These are phyloP conservation scores for Dionaea muscipula DNA, from an alignment of 179 eudicot species.

Conservation along the genomic window DNA sequence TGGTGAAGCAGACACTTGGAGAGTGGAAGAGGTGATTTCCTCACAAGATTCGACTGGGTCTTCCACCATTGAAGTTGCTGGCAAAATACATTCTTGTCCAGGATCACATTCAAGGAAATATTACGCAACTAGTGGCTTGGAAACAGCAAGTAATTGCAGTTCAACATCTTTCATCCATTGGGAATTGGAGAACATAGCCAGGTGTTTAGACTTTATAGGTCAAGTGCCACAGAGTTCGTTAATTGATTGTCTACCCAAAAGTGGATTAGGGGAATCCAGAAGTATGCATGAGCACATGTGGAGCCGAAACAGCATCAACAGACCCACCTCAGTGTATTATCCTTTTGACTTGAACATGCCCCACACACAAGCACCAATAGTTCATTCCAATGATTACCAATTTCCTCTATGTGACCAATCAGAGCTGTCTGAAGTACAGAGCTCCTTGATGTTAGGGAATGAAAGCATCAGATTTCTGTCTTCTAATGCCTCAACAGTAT, in stretches of 20 bases:
- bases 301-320: conserved; percentile 2
- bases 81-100: conserved; percentile 18
- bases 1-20: conserved; percentile 11
- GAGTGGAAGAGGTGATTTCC: conserved; percentile 22
- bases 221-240: conserved; percentile 15
- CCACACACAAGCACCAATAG: conserved; percentile 11
- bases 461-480: conserved; percentile 17
- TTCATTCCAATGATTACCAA: conserved; percentile 11
- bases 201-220: conserved; percentile 13
- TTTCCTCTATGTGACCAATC: conserved; percentile 14
- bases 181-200: conserved; percentile 9
- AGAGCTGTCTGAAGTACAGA: conserved; percentile 10
- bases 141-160: conserved; percentile 5
- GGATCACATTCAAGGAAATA: conserved; percentile 23
- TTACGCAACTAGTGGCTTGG: conserved; percentile 9
- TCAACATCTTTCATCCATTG: conserved; percentile 3
- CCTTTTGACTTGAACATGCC: conserved; percentile 14
- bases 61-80: conserved; percentile 14
- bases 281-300: conserved; percentile 8
- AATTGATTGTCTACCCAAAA: conserved; percentile 5
- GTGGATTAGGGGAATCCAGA: conserved; percentile 15
- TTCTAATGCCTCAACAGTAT: conserved; percentile 13
- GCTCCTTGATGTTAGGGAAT: conserved; percentile 11
- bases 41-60: conserved; percentile 31
- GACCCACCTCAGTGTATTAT: conserved; percentile 3